phyloP scores from a whole-genome alignment of 768 basidiomycete genomes.

The Pseudohyphozyma bogoriensis region DNA sequence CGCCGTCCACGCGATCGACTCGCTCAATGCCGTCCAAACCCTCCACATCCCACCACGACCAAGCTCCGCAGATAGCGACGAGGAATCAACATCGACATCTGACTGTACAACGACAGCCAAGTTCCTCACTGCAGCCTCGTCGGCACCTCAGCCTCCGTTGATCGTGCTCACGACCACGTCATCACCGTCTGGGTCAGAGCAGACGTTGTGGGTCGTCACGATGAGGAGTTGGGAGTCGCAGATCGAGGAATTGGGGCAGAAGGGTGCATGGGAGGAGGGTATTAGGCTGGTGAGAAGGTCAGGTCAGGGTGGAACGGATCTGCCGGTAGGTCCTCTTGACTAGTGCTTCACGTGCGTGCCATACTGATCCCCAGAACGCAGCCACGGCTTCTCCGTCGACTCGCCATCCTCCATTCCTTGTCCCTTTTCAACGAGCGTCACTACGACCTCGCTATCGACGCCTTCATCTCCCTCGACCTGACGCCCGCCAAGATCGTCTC shows the following conservation, averaged over 20 bases:
- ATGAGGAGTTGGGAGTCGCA: slow-evolving; percentile 70
- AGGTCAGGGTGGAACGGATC: neutral
- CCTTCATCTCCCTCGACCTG: slow-evolving; percentile 74
- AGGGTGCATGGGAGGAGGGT: slow-evolving; percentile 63
- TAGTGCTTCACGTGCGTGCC: neutral
- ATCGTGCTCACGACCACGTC: slow-evolving; percentile 9
- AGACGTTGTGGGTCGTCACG: slow-evolving; percentile 59
- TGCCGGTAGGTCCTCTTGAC: neutral
- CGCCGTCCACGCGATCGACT: slow-evolving; percentile 9
- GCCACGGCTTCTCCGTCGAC: slow-evolving; percentile 45
- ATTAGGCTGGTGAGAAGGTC: slow-evolving; percentile 8
- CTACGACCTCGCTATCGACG: slow-evolving; percentile 71
- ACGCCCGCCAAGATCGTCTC: slow-evolving; percentile 91
- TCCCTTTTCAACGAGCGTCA: slow-evolving; percentile 58
- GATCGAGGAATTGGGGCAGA: slow-evolving; percentile 69
- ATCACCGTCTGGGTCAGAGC: neutral
- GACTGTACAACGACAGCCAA: no score
- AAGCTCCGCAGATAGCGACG: no score
- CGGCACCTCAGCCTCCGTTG: slow-evolving; percentile 41
- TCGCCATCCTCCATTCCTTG: slow-evolving; percentile 55
- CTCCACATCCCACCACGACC: slow-evolving; percentile 48
- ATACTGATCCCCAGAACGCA: neutral
- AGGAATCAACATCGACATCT: no score
- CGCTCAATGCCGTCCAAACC: slow-evolving; percentile 43
- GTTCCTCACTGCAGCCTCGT: slow-evolving; percentile 53